Conservation (phyloP, 2,329 filamentous ascomycete genomes). For the Penicillium expansum region DNA sequence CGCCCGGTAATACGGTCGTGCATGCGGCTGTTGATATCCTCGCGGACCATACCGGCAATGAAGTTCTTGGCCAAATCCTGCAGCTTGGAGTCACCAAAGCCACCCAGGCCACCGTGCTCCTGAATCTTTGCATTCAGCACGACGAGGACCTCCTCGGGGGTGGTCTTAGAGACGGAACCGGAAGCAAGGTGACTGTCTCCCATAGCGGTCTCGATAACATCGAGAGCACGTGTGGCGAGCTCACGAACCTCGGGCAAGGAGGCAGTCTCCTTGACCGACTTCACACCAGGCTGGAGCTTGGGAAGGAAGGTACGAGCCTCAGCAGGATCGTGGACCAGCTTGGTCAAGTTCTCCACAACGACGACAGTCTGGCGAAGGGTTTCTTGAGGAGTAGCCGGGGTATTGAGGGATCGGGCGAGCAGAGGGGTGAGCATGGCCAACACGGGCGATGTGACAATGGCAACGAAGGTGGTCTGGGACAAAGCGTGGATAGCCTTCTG, state of each 20-base stretch:
- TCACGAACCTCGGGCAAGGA: slow-evolving; percentile 94
- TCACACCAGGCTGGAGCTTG: slow-evolving; percentile 89
- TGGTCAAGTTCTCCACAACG: slow-evolving; percentile 96
- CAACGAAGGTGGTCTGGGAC: slow-evolving; percentile 97
- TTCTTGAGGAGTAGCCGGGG: slow-evolving; percentile 85
- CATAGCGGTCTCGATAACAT: slow-evolving; percentile 94
- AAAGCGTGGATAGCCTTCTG: slow-evolving; percentile 96
- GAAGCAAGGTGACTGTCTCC: slow-evolving; percentile 58
- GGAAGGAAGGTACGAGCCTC: slow-evolving; percentile 94
- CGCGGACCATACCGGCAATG: slow-evolving; percentile 78
- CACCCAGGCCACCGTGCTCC: slow-evolving; percentile 62
- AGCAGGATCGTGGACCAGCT: slow-evolving; percentile 91
- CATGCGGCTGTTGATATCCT: slow-evolving; percentile 81
- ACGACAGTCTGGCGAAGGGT: slow-evolving; percentile 93
- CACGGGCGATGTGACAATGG: slow-evolving; percentile 91
- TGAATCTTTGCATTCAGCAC: slow-evolving; percentile 74
- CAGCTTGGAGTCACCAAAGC: slow-evolving; percentile 59
- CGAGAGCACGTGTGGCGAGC: slow-evolving; percentile 75
- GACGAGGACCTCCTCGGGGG: slow-evolving; percentile 67
- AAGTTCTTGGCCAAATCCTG: slow-evolving; percentile 70
- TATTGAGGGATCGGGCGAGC: slow-evolving; percentile 90
- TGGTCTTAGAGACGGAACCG: slow-evolving; percentile 60
- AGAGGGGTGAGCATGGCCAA: slow-evolving; percentile 91
- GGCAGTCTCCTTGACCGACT: slow-evolving; percentile 80
- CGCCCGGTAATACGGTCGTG: slow-evolving; percentile 67